Evolutionary conservation across 176 grass and related monocot species (phyloP).

Genomic region (Tillandsia leiboldiana): DNA sequence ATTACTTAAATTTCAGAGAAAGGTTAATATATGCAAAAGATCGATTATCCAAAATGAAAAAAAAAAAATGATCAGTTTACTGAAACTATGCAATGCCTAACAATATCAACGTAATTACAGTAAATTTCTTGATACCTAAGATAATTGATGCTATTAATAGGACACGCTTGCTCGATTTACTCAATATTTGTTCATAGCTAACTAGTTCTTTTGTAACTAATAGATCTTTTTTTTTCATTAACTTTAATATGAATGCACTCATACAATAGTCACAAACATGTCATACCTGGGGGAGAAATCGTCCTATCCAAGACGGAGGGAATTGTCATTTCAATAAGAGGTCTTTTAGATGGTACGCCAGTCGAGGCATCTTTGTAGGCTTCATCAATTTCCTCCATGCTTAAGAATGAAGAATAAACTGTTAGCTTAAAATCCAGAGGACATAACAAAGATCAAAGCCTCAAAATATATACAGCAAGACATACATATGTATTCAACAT

Average conservation of each 20-base stretch:
- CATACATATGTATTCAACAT: background rate
- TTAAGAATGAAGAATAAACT: slow-evolving; percentile 26
- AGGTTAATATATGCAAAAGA: background rate
- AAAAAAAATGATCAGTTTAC: background rate
- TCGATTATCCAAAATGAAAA: background rate
- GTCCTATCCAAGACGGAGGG: slow-evolving; percentile 92
- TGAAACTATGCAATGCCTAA: no score
- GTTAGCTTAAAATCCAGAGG: background rate
- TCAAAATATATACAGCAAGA: no score
- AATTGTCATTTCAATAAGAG: slow-evolving; percentile 97
- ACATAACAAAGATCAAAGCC: background rate
- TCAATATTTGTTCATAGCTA: background rate
- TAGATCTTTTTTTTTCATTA: background rate
- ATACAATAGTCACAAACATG: slow-evolving; percentile 1
- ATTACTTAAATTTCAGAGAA: background rate
- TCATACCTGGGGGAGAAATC: slow-evolving; percentile 82
- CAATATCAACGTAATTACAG: no score
- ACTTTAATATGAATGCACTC: background rate
- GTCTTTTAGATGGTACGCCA: slow-evolving; percentile 77
- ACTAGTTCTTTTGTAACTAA: background rate
- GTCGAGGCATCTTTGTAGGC: slow-evolving; percentile 72
- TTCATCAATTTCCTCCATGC: slow-evolving; percentile 84
- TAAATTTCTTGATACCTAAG: no score
- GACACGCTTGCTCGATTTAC: background rate
- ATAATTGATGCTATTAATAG: no score